Base-by-base conservation (phyloP, 495 filamentous ascomycete genomes). In the Annulohypoxylon maeteangense region DNA sequence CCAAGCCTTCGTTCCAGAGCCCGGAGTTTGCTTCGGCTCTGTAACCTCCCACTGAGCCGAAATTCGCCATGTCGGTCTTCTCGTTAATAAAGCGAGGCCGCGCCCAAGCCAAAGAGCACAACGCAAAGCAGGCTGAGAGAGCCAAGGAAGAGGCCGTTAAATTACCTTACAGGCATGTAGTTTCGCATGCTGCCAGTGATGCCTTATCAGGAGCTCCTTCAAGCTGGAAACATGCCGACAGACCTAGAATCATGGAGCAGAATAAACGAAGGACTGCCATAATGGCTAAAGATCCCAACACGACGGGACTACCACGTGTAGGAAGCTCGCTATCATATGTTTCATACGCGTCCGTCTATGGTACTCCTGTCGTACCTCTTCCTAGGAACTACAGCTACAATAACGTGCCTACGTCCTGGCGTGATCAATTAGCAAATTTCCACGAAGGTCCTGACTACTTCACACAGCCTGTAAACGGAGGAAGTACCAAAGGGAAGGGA, bases 111-210 rank as follows among this genome's bases (percentile, higher is more conserved):
- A 86, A 86, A 70, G 81, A 88, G 44, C 79, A 84, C 50, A 78
- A 63, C 23, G 80, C 80, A 5, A 82, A 87, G 75, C 74, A 77
- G 55, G 81, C 69, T 56, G 78, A 81, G 72, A 80, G 77, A 75
- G 74, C 76, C 14, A 82, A 82, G 70, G 66, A 78, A 22, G 78
- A 82, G 71, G 32, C 74, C 12, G 62, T 65, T 40, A 84, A 84
- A 70, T 20, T 76, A 25, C 82, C 82, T 16, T 89, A 89, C 72
- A 81, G 76, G 63, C 87, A 89, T 66, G 72, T 87, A n/a, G 84
- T 85, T 22, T 86, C 79, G 31, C 87, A 89, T 76, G 87, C 87
- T 42, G 85, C 84, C 54, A 72, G 79, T 40, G 87, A 91, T 70
- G 84, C 88, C 53, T 59, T 88, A 42, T 79, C 82, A n/a, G 80